Base-by-base conservation (phyloP, 257 asterid genomes). In the Ballota nigra region DNA sequence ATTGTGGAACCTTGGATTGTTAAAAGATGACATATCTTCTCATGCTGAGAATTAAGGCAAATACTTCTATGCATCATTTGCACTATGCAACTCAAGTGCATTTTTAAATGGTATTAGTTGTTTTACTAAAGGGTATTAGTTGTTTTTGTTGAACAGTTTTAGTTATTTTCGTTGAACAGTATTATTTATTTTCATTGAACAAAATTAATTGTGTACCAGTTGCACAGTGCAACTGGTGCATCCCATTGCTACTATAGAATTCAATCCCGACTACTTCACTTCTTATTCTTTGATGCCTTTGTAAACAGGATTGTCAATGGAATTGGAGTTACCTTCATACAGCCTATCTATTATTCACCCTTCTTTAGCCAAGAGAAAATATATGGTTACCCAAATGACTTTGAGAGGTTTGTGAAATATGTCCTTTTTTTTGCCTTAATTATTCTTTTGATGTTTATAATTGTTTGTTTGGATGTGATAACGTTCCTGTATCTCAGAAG, bases 301-400 rank as follows among this genome's bases (percentile, higher is more conserved):
- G 43, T 62, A 33, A 71, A 61, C 92, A 91, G 97, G 91, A 91
- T 89, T 58, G 84, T 89, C 77, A 49, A 63, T 67, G 96, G 96
- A 78, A 89, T 91, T 76, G 96, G 84, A 78, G 92, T 91, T 63
- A 87, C 95, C 82, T 87, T 91, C 71, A 83, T 91, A 79, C 82
- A 91, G 71, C 97, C 96, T 68, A 56, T 89, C 64, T 60, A 84
- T 78, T 84, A 89, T 82, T 87, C 97, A 31, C 79, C 92, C 26
- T 81, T 89, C 38, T 91, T 91, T 75, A 83, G 81, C 85, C 86
- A 76, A 0, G 88, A 84, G 53, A 80, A 71, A 74, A 83, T 89
- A 55, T 91, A 89, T 51, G 96, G 97, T 70, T 83, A 57, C 78
- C 38, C 87, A 74, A 81, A 89, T 75, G 97, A 91, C 76, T 87